Percentiles rank a stretch among this genome's conserved stretches.
These are phyloP conservation scores for Trichothecium sympodiale DNA, from an alignment of 2,329 filamentous ascomycete genomes.

Conservation along the genomic window DNA sequence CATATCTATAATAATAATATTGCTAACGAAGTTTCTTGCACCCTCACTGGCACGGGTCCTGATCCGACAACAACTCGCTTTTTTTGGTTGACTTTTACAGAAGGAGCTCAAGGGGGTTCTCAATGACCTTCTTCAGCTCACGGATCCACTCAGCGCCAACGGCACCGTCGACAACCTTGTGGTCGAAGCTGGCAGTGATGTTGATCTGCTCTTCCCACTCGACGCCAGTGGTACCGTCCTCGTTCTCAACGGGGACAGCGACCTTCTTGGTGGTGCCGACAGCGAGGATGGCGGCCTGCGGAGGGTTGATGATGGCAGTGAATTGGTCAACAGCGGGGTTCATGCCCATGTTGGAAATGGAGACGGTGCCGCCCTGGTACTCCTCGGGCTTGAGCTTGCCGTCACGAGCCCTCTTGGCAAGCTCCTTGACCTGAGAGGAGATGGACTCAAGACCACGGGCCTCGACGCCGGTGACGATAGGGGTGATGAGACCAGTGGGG, in stretches of 20 bases:
- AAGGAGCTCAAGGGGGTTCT: conserved; percentile 93
- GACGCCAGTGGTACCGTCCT: conserved; percentile 63
- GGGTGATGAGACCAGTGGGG: conserved; percentile 88
- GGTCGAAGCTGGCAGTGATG: conserved; percentile 92
- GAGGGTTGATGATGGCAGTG: conserved; percentile 97
- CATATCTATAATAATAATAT: too few relatives aligned
- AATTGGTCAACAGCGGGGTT: conserved; percentile 93
- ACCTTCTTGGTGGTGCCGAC: conserved; percentile 96
- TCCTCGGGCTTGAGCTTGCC: conserved; percentile 99
- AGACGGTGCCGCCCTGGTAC: conserved; percentile 98
- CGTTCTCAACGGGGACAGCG: conserved; percentile 72
- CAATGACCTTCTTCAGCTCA: conserved; percentile 93
- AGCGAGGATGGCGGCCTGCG: conserved; percentile 88
- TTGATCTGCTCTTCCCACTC: conserved; percentile 97
- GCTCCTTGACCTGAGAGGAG: conserved; percentile 83
- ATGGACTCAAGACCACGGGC: conserved; percentile 79
- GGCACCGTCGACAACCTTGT: conserved; percentile 96
- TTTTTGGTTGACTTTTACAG: conserved; percentile 42
- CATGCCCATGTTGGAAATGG: conserved; percentile 99
- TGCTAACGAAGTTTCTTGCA: too few relatives aligned
- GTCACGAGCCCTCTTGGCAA: conserved; percentile 90
- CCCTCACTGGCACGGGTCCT: neutral
- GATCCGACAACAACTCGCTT: conserved; percentile 1
- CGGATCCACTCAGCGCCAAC: conserved; percentile 94
- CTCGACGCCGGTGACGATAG: conserved; percentile 86